Evolutionary conservation across 192 early-diverging fungal genomes (phyloP), one percentile per base, ranked within the genome.

Genomic region (Lunasporangiospora selenospora): DNA sequence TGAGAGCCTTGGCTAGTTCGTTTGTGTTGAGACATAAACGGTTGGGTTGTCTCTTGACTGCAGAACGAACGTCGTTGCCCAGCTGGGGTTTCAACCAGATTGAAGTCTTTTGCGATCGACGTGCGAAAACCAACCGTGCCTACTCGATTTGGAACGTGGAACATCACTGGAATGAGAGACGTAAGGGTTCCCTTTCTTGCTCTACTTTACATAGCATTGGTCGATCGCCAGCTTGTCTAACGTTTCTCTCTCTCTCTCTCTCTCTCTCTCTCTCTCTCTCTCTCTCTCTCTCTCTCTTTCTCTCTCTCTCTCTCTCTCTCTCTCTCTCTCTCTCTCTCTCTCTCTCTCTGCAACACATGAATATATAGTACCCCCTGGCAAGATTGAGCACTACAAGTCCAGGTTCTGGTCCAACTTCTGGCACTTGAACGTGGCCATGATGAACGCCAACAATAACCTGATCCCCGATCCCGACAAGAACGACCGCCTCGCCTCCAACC

Each of bases 1-100:
- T 76, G 32, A 82, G 82, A 42, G 82, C 95, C 0, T 81, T 98
- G 19, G 83, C 89, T 2, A 93, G 95, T 6, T 82, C 79, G 18
- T 89, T 99, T 65, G 82, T 90, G 19, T 76, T 99, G 40, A 82
- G 88, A 23, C 93, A 97, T 65, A 48, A 75, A 1, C 51, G 62
- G 21, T 77, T 86, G 16, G 84, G 87, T 30, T 99, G 97, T 75
- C 75, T 88, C 24, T 75, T 99, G 53, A 81, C 88, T 2, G 80
- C 92, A 9, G 75, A 83, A 18, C 83, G 80, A 55, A 82, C 82
- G 21, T 55, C 69, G 27, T 85, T 98, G 26, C 97, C 96, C 2
- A 80, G 94, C 65, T 99, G 96, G 97, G 97, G 95, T 15, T 97
- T 91, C 81, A 87, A 81, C 65, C 97, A 99, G 78, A 71, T 80